Evolutionary conservation across 257 asterid genomes (phyloP).

Genomic region (Solanum bulbocastanum): DNA sequence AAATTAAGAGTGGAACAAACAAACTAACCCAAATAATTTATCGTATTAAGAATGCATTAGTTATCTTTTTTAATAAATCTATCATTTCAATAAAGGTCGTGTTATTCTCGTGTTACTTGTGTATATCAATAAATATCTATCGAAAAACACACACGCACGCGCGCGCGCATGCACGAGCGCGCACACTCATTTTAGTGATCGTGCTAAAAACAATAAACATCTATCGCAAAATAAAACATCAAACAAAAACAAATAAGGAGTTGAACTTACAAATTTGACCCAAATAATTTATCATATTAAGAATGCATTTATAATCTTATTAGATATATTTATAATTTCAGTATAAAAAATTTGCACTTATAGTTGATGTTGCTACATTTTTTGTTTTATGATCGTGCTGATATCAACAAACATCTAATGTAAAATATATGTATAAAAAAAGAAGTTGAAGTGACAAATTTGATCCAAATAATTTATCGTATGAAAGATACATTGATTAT

Average conservation of each 20-base stretch:
- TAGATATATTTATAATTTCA: background rate
- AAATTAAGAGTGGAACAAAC: too few species aligned
- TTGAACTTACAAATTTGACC: background rate
- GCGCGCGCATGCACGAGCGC: too few species aligned
- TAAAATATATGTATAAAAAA: background rate
- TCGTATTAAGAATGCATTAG: too few species aligned
- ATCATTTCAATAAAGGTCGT: too few species aligned
- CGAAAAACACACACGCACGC: too few species aligned
- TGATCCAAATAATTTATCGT: background rate
- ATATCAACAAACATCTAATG: background rate
- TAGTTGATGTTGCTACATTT: background rate
- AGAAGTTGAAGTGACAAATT: background rate
- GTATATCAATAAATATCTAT: too few species aligned
- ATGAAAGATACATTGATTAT: background rate
- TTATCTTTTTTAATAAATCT: too few species aligned
- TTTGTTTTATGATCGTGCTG: background rate
- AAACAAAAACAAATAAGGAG: too few species aligned
- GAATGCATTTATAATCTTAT: background rate
- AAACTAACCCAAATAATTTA: too few species aligned
- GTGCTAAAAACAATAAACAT: background rate
- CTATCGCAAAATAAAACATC: background rate
- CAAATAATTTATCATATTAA: background rate
- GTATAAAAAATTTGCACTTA: background rate
- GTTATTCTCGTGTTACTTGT: too few species aligned
- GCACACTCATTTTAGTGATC: too few species aligned